Base-by-base conservation (phyloP, 2,329 filamentous ascomycete genomes). In the Aphanoascus verrucosus region DNA sequence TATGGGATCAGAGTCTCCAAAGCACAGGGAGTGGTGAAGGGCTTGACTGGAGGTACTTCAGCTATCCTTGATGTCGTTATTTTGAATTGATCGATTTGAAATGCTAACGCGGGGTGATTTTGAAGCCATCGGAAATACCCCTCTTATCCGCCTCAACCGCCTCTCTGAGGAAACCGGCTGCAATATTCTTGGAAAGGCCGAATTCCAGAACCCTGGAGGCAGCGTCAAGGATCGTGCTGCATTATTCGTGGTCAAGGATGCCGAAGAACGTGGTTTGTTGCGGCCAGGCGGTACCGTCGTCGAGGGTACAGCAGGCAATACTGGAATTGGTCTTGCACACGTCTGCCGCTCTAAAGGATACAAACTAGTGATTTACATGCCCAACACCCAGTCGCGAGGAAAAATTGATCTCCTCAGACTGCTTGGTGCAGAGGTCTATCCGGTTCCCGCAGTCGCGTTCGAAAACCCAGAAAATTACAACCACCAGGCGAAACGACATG, bases 351-450 rank as follows among this genome's bases (percentile, higher is more conserved):
- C 85, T 37, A 85, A 85, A 63, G 93, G 91, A 40, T 97, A 98
- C 78, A 85, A 85, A 68, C 83, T 95, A 49, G 90, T 97, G 66
- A 98, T 98, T 68, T 98, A 97, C 81, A 97, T 98, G 93, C 93
- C 93, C 63, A 86, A 98, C 77, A 97, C 91, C 47, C 93, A 97
- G 74, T 94, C 90, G 17, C 91, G 95, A 73, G 93, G 90, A 68
- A 98, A 98, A 77, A 87, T 98, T 67, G 93, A 97, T 69, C 79
- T 98, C 51, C 76, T 98, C 59, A 80, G 91, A 7, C 77, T 97
- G 35, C 80, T 98, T 8, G 93, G 93, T 59, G 93, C 93, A 23
- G 90, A 97, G 71, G 93, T 98, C 34, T 86, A 94, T 72, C 90
- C 93, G 15, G 93, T 98, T 0, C 93, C 93, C 14, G 93, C 91